These are phyloP conservation scores for Aspergillus baeticus DNA, from an alignment of 495 filamentous ascomycete genomes.

Conservation along the genomic window DNA sequence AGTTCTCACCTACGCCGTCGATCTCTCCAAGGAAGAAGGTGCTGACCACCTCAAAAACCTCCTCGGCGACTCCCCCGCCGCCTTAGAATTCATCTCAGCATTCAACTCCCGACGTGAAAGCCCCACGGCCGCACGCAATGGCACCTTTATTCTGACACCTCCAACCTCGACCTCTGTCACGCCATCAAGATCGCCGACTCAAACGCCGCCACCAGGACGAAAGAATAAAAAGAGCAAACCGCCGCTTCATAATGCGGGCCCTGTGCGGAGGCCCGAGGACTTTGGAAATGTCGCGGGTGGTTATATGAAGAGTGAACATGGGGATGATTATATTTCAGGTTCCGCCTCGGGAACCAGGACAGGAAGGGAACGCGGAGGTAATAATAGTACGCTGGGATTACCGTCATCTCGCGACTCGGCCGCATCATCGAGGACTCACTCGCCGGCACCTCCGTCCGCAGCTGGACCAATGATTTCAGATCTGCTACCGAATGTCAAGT, in stretches of 20 bases:
- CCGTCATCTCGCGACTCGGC: conserved; percentile 28
- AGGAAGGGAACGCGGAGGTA: conserved; percentile 5
- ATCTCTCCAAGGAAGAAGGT: conserved; percentile 68
- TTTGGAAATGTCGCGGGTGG: conserved; percentile 54
- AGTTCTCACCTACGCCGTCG: conserved; percentile 74
- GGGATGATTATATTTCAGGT: conserved; percentile 60
- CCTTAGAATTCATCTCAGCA: conserved; percentile 86
- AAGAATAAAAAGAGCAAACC: conserved; percentile 58
- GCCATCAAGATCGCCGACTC: conserved; percentile 3
- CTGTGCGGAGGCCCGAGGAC: conserved; percentile 56
- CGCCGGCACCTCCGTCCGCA: conserved; percentile 61
- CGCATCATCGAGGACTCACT: conserved; percentile 35
- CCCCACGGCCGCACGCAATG: conserved; percentile 23
- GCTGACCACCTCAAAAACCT: conserved; percentile 84
- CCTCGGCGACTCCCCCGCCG: conserved; percentile 80
- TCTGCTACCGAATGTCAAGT: conserved; percentile 60
- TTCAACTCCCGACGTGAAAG: conserved; percentile 75
- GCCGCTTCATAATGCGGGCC: conserved; percentile 58
- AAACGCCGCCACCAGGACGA: conserved; percentile 19
- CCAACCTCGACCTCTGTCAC: conserved; percentile 19
- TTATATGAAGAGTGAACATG: conserved; percentile 60
- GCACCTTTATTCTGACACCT: conserved; percentile 2
- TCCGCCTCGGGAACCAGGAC: not conserved
- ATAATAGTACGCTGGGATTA: conserved; percentile 32
- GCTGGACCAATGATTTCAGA: conserved; percentile 79